Evolutionary conservation across 208 protist genomes (phyloP).

Genomic region (Acanthamoeba triangularis): DNA sequence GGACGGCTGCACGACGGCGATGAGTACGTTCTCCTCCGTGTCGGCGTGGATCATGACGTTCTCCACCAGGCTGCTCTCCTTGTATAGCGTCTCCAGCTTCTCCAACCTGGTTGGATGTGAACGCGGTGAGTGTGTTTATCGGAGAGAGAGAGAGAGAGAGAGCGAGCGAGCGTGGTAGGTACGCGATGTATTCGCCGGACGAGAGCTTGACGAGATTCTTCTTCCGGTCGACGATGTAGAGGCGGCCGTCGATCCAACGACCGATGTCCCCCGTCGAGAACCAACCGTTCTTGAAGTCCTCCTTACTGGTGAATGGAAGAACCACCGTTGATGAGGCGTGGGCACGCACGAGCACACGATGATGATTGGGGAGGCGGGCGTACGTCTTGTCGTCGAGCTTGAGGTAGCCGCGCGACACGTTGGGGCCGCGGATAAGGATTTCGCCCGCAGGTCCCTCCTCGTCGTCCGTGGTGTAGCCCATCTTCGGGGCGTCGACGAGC

Average conservation of each 20-base stretch:
- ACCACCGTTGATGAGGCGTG: not conserved
- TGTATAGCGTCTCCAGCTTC: slow-evolving; percentile 66
- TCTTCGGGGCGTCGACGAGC: slow-evolving; percentile 21
- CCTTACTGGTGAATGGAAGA: not conserved
- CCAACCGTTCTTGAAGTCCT: slow-evolving; percentile 77
- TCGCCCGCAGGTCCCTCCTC: slow-evolving; percentile 34
- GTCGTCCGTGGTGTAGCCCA: slow-evolving; percentile 72
- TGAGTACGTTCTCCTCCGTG: not conserved
- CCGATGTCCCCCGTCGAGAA: slow-evolving; percentile 70
- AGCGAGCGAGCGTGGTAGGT: not conserved
- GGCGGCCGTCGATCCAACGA: slow-evolving; percentile 4
- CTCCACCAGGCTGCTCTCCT: slow-evolving; percentile 10
- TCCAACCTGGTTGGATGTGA: not conserved
- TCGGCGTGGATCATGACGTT: slow-evolving; percentile 26
- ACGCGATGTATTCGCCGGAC: slow-evolving; percentile 71
- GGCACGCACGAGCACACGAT: no score
- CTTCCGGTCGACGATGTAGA: slow-evolving; percentile 50
- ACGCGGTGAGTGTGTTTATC: not conserved
- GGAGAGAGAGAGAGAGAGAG: no score
- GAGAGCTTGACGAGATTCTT: slow-evolving; percentile 76
- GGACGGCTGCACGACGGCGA: slow-evolving; percentile 55
- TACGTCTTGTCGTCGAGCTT: slow-evolving; percentile 66
- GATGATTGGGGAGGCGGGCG: not conserved
- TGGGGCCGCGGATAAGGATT: slow-evolving; percentile 70
- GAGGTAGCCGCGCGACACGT: slow-evolving; percentile 71